A percentile compares a stretch with the other conserved stretches of the same genome.
Evolutionary conservation across 2,329 filamentous ascomycete species (phyloP).

Genomic region (Aaosphaeria pasadenensis): DNA sequence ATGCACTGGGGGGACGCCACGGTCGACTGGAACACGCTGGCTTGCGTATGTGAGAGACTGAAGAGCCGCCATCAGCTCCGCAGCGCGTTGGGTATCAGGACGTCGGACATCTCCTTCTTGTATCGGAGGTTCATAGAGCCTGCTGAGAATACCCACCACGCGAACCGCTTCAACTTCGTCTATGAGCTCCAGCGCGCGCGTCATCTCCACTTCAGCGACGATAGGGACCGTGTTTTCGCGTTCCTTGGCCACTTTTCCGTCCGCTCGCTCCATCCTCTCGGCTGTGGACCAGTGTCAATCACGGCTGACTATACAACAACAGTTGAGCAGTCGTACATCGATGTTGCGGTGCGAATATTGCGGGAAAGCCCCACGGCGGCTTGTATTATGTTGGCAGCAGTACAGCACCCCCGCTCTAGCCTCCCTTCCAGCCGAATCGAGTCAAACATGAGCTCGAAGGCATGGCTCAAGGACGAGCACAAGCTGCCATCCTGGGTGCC

Average conservation of each 20-base stretch:
- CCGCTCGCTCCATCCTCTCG: constrained; percentile 1
- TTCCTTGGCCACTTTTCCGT: constrained; percentile 4
- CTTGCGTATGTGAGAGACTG: neutral
- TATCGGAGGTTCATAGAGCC: neutral
- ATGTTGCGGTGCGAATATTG: neutral
- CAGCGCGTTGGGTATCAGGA: neutral
- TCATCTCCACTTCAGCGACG: constrained; percentile 4
- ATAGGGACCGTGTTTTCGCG: constrained; percentile 3
- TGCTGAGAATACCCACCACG: constrained; percentile 2
- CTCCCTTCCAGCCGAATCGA: neutral
- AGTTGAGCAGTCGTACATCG: neutral
- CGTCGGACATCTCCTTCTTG: neutral
- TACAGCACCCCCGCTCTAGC: neutral
- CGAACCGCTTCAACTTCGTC: constrained; percentile 5
- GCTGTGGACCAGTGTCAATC: constrained; percentile 1
- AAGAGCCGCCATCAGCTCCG: neutral
- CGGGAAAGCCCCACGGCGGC: neutral
- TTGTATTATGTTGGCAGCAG: neutral
- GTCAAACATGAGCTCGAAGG: neutral
- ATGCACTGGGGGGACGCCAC: neutral
- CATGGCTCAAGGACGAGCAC: neutral
- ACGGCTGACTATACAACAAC: neutral
- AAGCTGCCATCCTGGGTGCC: neutral
- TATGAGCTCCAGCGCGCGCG: constrained; percentile 4
- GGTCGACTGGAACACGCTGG: neutral